A percentile compares a stretch with the other conserved stretches of the same genome.
Evolutionary conservation across 1,284 basidiomycete genomes (phyloP).

Genomic region (Coniferiporia sulphurascens): DNA sequence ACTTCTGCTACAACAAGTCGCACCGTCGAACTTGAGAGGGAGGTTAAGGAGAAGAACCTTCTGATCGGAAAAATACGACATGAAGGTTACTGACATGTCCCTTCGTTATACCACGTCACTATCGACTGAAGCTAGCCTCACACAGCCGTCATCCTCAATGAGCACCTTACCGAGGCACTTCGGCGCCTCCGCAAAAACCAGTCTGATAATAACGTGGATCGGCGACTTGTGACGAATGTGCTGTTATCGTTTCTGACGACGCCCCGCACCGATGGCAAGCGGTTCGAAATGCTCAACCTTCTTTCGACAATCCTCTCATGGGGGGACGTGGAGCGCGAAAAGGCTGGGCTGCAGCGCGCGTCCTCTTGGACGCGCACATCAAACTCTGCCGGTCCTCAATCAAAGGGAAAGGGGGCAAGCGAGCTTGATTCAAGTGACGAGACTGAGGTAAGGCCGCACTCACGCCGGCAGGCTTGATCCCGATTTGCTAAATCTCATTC

Average conservation of each 20-base stretch:
- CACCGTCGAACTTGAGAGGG: conserved; percentile 73
- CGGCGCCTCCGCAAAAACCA: conserved; percentile 84
- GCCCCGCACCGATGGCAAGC: conserved; percentile 87
- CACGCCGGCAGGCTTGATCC: background rate
- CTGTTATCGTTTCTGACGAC: conserved; percentile 90
- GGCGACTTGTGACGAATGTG: conserved; percentile 92
- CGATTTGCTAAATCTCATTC: background rate
- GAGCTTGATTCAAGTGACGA: conserved; percentile 73
- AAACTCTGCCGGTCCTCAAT: conserved; percentile 35
- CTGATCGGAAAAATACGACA: conserved; percentile 91
- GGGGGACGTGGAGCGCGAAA: conserved; percentile 86
- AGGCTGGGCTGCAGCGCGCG: conserved; percentile 78
- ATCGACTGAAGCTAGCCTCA: background rate
- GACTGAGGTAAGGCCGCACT: conserved; percentile 52
- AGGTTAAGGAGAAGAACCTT: conserved; percentile 91
- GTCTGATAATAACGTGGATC: conserved; percentile 86
- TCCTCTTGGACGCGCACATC: conserved; percentile 25
- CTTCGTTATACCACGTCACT: background rate
- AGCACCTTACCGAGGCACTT: conserved; percentile 97
- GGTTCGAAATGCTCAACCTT: conserved; percentile 94
- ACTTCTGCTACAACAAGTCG: conserved; percentile 61
- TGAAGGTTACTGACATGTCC: conserved; percentile 60
- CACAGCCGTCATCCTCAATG: conserved; percentile 90
- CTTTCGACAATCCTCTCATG: conserved; percentile 88
- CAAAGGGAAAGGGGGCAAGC: conserved; percentile 37